Conservation (phyloP, 305 asterid species). For the Rubia peregrina region DNA sequence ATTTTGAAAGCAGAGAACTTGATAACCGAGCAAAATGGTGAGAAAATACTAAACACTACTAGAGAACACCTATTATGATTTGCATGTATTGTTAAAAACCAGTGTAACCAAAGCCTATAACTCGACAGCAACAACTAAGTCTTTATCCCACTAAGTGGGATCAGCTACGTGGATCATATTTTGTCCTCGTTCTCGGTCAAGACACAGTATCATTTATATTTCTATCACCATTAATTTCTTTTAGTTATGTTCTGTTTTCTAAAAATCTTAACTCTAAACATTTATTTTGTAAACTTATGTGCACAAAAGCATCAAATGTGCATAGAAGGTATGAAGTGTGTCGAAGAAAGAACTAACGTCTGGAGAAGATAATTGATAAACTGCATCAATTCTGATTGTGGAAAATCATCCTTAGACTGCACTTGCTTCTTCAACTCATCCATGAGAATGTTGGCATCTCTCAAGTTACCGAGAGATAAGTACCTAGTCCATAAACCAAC, state of each 20-base stretch:
- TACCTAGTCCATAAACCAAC: constrained; percentile 38
- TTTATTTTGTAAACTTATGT: not conserved
- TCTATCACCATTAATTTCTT: not conserved
- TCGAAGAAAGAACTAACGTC: constrained; percentile 48
- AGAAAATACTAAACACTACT: not conserved
- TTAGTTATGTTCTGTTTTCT: not conserved
- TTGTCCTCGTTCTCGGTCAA: not conserved
- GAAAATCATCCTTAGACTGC: constrained; percentile 49
- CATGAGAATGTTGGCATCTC: constrained; percentile 84
- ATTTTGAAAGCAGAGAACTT: not conserved
- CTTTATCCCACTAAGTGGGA: not conserved
- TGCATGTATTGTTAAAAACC: not conserved
- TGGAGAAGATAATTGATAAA: constrained; percentile 58
- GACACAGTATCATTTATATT: not conserved
- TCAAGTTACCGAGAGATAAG: constrained; percentile 72
- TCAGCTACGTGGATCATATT: not conserved
- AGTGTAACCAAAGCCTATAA: not conserved
- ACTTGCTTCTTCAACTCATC: constrained; percentile 73
- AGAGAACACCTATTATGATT: not conserved
- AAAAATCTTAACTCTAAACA: not conserved
- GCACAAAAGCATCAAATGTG: constrained; percentile 2
- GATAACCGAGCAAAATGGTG: not conserved
- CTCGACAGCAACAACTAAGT: not conserved
- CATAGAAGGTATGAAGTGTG: constrained; percentile 3
- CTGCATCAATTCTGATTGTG: constrained; percentile 72